Conservation (phyloP, 2,329 filamentous ascomycete species). For the Phaeosphaeria sp. region DNA sequence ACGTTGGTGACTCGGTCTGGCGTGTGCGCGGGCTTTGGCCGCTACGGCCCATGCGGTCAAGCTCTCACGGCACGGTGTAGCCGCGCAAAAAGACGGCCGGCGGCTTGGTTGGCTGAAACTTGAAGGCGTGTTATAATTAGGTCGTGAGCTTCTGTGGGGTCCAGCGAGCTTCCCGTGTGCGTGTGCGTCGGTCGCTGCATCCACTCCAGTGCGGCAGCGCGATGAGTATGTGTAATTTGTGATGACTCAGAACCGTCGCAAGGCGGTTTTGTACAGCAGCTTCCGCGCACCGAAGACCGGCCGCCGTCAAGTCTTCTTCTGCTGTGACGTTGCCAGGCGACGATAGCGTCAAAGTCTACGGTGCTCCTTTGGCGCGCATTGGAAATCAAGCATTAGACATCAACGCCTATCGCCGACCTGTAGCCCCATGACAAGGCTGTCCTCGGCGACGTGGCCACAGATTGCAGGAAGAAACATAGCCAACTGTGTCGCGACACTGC, state of each 20-base stretch:
- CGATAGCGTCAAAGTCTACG: conserved; percentile 9
- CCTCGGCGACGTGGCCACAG: conserved; percentile 13
- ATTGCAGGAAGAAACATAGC: conserved; percentile 28
- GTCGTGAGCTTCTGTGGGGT: conserved; percentile 5
- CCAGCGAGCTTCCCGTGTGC: conserved; percentile 1
- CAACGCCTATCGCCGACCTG: conserved; percentile 7
- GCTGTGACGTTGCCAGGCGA: conserved; percentile 3
- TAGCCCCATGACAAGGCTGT: not conserved
- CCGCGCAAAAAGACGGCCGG: conserved; percentile 14
- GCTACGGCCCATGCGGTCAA: conserved; percentile 17
- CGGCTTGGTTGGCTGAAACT: conserved; percentile 7
- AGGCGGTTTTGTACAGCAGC: not conserved
- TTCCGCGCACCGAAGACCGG: conserved; percentile 16
- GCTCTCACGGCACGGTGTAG: conserved; percentile 18
- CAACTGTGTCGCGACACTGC: conserved; percentile 17
- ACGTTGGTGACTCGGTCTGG: conserved; percentile 16
- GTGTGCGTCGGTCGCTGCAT: not conserved
- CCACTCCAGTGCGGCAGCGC: not conserved
- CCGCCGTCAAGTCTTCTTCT: conserved; percentile 5
- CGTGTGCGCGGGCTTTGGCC: conserved; percentile 12
- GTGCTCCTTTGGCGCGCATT: conserved; percentile 8
- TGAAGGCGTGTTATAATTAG: conserved; percentile 8
- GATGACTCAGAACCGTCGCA: conserved; percentile 9
- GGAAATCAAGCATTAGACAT: conserved; percentile 17
- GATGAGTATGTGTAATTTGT: not conserved